Evolutionary conservation across 352 stramenopile species (phyloP).

Genomic region (Phytophthora uliginosa): DNA sequence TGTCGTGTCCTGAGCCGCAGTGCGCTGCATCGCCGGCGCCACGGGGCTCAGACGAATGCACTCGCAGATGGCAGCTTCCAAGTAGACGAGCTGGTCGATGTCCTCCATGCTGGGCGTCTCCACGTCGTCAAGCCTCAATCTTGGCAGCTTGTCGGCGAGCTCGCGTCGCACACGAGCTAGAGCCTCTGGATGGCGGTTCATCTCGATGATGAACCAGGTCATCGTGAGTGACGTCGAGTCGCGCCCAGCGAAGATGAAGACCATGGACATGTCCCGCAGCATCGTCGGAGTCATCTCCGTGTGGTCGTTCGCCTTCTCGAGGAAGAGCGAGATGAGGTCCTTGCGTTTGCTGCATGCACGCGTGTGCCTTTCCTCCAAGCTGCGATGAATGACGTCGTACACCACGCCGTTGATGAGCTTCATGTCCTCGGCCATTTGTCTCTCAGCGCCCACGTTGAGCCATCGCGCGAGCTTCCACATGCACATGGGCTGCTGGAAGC

Average conservation of each 20-base stretch:
- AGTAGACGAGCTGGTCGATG: slow-evolving; percentile 50
- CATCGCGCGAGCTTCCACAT: slow-evolving; percentile 49
- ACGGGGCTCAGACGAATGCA: slow-evolving; percentile 56
- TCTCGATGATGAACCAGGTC: slow-evolving; percentile 81
- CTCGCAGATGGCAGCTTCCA: slow-evolving; percentile 60
- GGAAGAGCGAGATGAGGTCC: slow-evolving; percentile 59
- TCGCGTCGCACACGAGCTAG: slow-evolving; percentile 43
- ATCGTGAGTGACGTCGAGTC: slow-evolving; percentile 84
- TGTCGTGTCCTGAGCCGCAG: slow-evolving; percentile 56
- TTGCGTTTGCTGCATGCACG: slow-evolving; percentile 15
- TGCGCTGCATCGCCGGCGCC: slow-evolving; percentile 49
- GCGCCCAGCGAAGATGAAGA: slow-evolving; percentile 80
- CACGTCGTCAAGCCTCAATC: slow-evolving; percentile 31
- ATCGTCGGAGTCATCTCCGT: slow-evolving; percentile 34
- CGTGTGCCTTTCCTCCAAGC: slow-evolving; percentile 18
- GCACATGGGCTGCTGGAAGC: slow-evolving; percentile 48
- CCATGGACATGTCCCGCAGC: slow-evolving; percentile 79
- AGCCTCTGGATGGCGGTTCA: slow-evolving; percentile 68
- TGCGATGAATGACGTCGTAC: slow-evolving; percentile 34
- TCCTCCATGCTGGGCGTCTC: slow-evolving; percentile 41
- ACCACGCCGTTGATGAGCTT: slow-evolving; percentile 36
- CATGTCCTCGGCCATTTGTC: slow-evolving; percentile 33
- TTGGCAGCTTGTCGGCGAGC: slow-evolving; percentile 54
- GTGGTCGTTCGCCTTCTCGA: slow-evolving; percentile 27
- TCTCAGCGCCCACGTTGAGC: slow-evolving; percentile 39